Percentiles rank a stretch among this genome's conserved stretches.
Conservation (phyloP, 2,329 filamentous ascomycete genomes). For the Penicillium paneum region DNA sequence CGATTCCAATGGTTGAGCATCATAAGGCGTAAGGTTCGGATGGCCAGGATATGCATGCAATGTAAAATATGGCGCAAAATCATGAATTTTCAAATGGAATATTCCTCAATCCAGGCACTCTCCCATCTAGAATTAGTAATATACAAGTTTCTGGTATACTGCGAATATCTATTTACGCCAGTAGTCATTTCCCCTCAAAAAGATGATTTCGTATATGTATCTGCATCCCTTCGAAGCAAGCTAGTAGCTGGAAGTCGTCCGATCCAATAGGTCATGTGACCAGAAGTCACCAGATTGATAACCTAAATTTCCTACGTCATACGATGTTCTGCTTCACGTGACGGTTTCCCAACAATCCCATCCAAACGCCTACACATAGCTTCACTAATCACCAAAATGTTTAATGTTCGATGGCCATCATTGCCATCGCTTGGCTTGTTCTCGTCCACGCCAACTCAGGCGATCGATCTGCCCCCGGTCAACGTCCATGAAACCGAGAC, state of each 20-base stretch:
- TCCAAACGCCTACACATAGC: not conserved
- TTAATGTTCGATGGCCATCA: slow-evolving; percentile 24
- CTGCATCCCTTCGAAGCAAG: not conserved
- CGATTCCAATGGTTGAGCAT: slow-evolving; percentile 18
- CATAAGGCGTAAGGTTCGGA: slow-evolving; percentile 6
- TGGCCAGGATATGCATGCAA: not conserved
- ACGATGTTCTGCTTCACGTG: slow-evolving; percentile 9
- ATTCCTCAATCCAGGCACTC: not conserved
- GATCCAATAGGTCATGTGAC: not conserved
- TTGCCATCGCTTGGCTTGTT: slow-evolving; percentile 27
- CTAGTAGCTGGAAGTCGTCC: not conserved
- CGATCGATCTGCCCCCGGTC: slow-evolving; percentile 60
- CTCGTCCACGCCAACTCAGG: slow-evolving; percentile 10
- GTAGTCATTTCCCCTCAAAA: too few relatives aligned
- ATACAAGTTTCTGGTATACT: not conserved
- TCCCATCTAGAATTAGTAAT: not conserved
- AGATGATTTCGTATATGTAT: not conserved
- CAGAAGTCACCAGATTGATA: slow-evolving; percentile 7
- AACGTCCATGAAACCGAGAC: slow-evolving; percentile 77
- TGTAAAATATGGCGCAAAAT: not conserved
- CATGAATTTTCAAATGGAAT: not conserved
- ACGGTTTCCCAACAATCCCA: slow-evolving; percentile 21
- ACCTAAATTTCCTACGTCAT: slow-evolving; percentile 12
- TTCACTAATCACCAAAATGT: slow-evolving; percentile 14
- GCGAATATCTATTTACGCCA: too few relatives aligned